Conservation (phyloP, 2,329 filamentous ascomycete genomes). For the Pseudogymnoascus sp. region DNA sequence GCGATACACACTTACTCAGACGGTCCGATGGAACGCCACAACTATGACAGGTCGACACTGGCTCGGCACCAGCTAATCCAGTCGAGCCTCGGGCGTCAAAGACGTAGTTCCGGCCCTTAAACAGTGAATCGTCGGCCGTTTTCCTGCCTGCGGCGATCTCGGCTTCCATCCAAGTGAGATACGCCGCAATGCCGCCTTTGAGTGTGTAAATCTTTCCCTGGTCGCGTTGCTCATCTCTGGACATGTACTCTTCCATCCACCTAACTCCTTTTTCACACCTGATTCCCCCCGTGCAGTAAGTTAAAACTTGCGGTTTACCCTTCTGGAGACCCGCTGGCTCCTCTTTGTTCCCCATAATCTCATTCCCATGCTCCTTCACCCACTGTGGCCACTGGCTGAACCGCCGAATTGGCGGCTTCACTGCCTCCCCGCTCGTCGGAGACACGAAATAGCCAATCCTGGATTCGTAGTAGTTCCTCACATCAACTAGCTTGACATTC, state of each 20-base stretch:
- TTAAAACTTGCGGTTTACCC: conserved; percentile 22
- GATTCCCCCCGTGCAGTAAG: conserved; percentile 30
- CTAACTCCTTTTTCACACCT: conserved; percentile 29
- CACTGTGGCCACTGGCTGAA: conserved; percentile 29
- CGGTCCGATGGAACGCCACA: conserved; percentile 21
- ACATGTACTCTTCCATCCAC: conserved; percentile 25
- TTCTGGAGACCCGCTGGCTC: neutral
- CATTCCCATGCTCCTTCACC: conserved; percentile 21
- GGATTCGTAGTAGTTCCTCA: conserved; percentile 29
- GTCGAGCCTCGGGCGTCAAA: conserved; percentile 29
- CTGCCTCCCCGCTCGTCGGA: conserved; percentile 22
- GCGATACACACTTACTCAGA: conserved; percentile 26
- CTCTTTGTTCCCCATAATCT: neutral
- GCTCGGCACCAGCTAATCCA: conserved; percentile 16
- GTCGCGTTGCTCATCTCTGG: conserved; percentile 14
- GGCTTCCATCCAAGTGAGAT: conserved; percentile 29
- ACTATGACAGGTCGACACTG: conserved; percentile 26
- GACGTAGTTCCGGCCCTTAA: conserved; percentile 28
- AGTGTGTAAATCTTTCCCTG: conserved; percentile 23
- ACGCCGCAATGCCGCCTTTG: conserved; percentile 27
- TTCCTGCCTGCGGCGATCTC: conserved; percentile 26
- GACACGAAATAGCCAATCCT: conserved; percentile 29
- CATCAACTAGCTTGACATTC: conserved; percentile 23
- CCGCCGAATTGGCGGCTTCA: conserved; percentile 25
- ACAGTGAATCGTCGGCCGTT: conserved; percentile 22